Base-by-base conservation (phyloP, 768 basidiomycete genomes). In the Boletales sp. region DNA sequence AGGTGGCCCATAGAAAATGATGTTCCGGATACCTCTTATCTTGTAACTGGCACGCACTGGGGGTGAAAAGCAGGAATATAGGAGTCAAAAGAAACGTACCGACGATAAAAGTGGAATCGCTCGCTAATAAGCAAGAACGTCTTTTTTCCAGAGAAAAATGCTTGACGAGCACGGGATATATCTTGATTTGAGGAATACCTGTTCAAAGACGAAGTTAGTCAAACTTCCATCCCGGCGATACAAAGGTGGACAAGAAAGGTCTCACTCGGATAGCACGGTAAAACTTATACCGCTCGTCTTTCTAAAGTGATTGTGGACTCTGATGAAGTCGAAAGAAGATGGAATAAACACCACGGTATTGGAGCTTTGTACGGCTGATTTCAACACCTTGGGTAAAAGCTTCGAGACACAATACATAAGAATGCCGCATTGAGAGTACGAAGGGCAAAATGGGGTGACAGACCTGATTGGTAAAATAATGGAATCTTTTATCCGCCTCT, bases 91-190 rank as follows among this genome's bases (percentile, higher is more conserved):
- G 10, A 40, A 21, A 65, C 74, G 39, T 39, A 85, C 87, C 93
- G 76, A 55, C 90, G 82, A 77, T 92, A 97, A 68, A 98, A 99
- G 69, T 99, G 94, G 76, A 97, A 98, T n/a, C 97, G 83, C 65
- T 99, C 97, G 59, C 90, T 95, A 62, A 97, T 75, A 54, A 98
- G 76, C 29, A 99, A 68, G 75, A 98, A 91, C 0, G 87, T 75
- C 57, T 86, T 91, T 58, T 86, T 84, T 37, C 90, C 90, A 18
- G 76, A 77, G 79, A 95, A 97, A 74, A 99, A 98, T 0, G 87
- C 82, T 58, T 94, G 90, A 39, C 97, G 80, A 0, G 94, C 95
- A 3, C 94, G 85, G 5, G 90, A 90, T 55, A 99, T 95, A 48
- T 98, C 95, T 67, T 90, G 85, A 56, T 92, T 94, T 11, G 90